Percentiles rank a stretch among this genome's conserved stretches.
Evolutionary conservation across 495 filamentous ascomycete genomes (phyloP).

Genomic region (Aspergillus bridgeri): DNA sequence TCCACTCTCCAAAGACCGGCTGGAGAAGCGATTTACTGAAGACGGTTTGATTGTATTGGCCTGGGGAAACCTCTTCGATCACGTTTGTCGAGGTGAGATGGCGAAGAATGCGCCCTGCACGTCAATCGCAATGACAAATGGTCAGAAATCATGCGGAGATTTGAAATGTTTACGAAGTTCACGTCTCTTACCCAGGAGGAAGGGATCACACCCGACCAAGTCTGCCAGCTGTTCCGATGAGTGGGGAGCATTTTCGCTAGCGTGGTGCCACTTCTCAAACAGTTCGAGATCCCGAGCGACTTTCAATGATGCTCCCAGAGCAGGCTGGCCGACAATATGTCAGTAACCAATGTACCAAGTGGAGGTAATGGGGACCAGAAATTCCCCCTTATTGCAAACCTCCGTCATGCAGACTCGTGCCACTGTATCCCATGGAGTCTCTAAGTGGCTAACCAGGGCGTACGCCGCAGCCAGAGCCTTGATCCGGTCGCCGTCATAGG

Average conservation of each 20-base stretch:
- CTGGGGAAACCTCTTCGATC: not conserved
- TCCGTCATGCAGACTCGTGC: not conserved
- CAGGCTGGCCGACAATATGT: constrained; percentile 1
- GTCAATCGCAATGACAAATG: too few species aligned
- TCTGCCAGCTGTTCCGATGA: not conserved
- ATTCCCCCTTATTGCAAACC: not conserved
- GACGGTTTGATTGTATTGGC: not conserved
- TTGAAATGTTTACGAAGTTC: not conserved
- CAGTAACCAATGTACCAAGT: not conserved
- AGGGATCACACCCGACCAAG: not conserved
- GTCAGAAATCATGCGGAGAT: too few species aligned
- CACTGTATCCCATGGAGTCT: constrained; percentile 9
- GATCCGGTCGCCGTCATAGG: constrained; percentile 1
- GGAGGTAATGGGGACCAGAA: too few species aligned
- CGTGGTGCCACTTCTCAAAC: constrained; percentile 7
- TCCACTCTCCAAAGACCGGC: constrained; percentile 8
- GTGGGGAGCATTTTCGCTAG: not conserved
- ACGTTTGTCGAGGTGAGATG: not conserved
- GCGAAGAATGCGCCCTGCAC: constrained; percentile 1
- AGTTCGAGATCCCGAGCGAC: constrained; percentile 2
- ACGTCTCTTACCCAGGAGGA: not conserved
- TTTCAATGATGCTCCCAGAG: constrained; percentile 2
- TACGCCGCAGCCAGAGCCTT: constrained; percentile 2
- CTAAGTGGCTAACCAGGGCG: constrained; percentile 1
- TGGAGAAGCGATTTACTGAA: constrained; percentile 6